Evolutionary conservation across 176 grass and related monocot genomes (phyloP).

Genomic region (Hordeum vulgare): DNA sequence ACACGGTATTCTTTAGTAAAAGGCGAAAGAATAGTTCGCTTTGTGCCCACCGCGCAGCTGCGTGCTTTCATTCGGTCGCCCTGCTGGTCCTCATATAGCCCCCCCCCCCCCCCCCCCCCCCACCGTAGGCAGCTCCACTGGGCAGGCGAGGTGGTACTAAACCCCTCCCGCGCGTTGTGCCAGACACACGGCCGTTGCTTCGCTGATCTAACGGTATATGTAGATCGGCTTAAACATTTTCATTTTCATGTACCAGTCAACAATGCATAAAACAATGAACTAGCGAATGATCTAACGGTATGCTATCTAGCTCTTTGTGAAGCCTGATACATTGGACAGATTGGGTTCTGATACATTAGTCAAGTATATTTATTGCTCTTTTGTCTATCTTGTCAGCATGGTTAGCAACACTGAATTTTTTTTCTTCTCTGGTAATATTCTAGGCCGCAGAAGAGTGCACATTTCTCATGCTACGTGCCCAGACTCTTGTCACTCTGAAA

Average conservation of each 20-base stretch:
- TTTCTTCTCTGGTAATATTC: neutral
- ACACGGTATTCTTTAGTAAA: constrained; percentile 76
- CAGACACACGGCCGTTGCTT: too few relatives aligned
- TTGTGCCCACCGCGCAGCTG: constrained; percentile 49
- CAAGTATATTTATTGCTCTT: constrained; percentile 8
- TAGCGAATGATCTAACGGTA: too few relatives aligned
- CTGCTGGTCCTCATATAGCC: neutral
- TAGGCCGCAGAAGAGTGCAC: constrained; percentile 97
- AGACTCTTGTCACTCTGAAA: constrained; percentile 86
- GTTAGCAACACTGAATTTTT: constrained; percentile 6
- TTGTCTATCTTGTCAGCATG: neutral
- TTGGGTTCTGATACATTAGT: too few relatives aligned
- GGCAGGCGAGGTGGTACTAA: neutral
- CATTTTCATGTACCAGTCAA: too few relatives aligned
- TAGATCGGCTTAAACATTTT: too few relatives aligned
- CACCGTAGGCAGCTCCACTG: fast-evolving
- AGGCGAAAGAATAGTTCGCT: constrained; percentile 58
- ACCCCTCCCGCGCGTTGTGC: too few relatives aligned
- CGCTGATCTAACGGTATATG: too few relatives aligned
- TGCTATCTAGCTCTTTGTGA: too few relatives aligned
- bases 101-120: fast-evolving
- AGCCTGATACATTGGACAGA: too few relatives aligned
- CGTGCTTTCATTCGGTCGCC: neutral
- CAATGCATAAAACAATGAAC: too few relatives aligned
- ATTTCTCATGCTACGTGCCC: constrained; percentile 86